Evolutionary conservation across 305 asterid genomes (phyloP).

Genomic region (Fraxinus angustifolia): DNA sequence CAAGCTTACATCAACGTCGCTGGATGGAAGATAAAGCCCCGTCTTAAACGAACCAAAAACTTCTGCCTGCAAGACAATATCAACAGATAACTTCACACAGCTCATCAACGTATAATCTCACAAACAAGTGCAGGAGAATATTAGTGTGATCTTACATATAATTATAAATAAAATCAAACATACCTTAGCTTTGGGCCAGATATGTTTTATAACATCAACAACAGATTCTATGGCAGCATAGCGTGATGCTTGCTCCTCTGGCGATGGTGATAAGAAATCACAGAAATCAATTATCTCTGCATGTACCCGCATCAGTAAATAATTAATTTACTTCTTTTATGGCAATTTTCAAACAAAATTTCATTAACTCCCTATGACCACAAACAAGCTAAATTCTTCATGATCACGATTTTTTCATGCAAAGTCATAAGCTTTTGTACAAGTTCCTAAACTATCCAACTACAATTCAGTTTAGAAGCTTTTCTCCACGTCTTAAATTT

Average conservation of each 20-base stretch:
- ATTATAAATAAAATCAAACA: not conserved
- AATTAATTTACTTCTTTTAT: not conserved
- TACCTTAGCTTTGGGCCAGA: constrained; percentile 91
- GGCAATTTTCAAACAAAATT: not conserved
- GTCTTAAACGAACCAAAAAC: constrained; percentile 94
- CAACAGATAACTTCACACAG: not conserved
- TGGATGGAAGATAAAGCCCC: constrained; percentile 92
- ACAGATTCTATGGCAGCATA: constrained; percentile 77
- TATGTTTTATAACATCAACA: constrained; percentile 64
- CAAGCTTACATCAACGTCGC: constrained; percentile 82
- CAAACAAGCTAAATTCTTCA: not conserved
- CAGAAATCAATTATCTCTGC: constrained; percentile 94
- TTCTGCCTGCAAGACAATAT: constrained; percentile 60
- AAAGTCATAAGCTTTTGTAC: not conserved
- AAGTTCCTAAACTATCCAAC: not conserved
- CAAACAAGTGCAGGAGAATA: not conserved
- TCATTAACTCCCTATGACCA: constrained; percentile 1
- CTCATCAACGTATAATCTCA: not conserved
- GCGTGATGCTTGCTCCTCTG: constrained; percentile 70
- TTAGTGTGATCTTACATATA: not conserved
- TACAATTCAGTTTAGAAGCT: not conserved
- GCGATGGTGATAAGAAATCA: constrained; percentile 84
- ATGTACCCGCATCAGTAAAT: constrained; percentile 6
- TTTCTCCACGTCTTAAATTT: not conserved
- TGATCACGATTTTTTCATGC: not conserved